A percentile compares a stretch with the other conserved stretches of the same genome.
Conservation (phyloP, 2,329 filamentous ascomycete species). For the Aureobasidium subglaciale region DNA sequence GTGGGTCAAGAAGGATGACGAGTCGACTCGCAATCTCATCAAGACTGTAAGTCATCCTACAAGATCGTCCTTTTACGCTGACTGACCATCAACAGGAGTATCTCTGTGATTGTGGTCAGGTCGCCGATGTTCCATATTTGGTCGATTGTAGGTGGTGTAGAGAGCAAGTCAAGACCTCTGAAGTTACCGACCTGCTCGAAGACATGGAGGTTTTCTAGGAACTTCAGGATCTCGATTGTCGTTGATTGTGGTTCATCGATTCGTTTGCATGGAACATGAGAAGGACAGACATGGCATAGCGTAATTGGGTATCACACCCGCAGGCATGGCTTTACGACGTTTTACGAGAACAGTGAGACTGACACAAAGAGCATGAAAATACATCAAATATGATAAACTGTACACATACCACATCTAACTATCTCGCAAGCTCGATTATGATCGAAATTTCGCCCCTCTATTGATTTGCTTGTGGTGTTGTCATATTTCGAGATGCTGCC, state of each 20-base stretch:
- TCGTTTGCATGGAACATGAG: not conserved
- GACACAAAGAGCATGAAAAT: not conserved
- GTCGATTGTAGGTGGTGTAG: not conserved
- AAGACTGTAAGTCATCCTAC: not conserved
- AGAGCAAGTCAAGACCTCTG: slow-evolving; percentile 21
- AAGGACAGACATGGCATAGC: too few species aligned
- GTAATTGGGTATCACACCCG: not conserved
- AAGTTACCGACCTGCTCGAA: slow-evolving; percentile 32
- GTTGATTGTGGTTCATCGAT: too few species aligned
- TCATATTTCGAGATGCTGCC: too few species aligned
- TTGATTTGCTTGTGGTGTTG: too few species aligned
- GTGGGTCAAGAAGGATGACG: not conserved
- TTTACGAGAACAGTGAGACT: not conserved
- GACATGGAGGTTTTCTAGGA: too few species aligned
- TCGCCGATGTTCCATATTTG: not conserved
- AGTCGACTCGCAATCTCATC: not conserved
- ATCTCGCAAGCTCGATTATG: too few species aligned
- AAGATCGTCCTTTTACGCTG: too few species aligned
- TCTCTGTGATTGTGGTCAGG: slow-evolving; percentile 4
- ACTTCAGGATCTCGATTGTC: not conserved
- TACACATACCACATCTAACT: not conserved
- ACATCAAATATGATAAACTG: not conserved
- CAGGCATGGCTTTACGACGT: not conserved
- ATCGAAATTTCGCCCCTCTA: too few species aligned
- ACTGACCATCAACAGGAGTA: not conserved